These are phyloP conservation scores for Oenanthe javanica DNA, from an alignment of 140 eudicot genomes.

Conservation along the genomic window DNA sequence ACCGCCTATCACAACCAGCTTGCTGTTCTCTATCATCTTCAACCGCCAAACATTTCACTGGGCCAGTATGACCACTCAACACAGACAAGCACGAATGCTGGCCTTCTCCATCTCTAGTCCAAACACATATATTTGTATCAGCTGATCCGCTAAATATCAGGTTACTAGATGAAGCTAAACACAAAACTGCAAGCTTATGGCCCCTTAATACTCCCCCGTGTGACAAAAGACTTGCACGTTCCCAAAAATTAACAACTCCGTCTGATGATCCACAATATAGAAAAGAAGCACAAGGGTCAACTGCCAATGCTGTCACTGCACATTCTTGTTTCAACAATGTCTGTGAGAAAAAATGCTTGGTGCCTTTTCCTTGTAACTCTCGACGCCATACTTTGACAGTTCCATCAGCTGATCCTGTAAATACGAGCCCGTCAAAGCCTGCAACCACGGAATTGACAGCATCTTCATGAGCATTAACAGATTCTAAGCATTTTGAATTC, in stretches of 20 bases:
- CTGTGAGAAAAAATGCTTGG: constrained; percentile 17
- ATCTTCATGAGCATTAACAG: constrained; percentile 18
- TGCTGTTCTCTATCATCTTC: constrained; percentile 13
- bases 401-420: constrained; percentile 21
- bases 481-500: constrained; percentile 15
- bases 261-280: constrained; percentile 20
- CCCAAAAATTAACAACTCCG: constrained; percentile 14
- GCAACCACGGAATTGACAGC: constrained; percentile 17
- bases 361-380: constrained; percentile 20
- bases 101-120: constrained; percentile 14
- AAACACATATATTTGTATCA: constrained; percentile 19
- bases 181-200: constrained; percentile 21
- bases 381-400: constrained; percentile 22
- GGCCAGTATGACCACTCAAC: constrained; percentile 18
- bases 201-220: constrained; percentile 19
- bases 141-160: constrained; percentile 20
- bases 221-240: constrained; percentile 2
- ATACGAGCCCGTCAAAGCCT: constrained; percentile 17
- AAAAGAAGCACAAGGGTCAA: background rate
- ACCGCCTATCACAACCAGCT: constrained; percentile 14
- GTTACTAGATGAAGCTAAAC: constrained; percentile 15
- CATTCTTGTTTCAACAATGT: constrained; percentile 17
- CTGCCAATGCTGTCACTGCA: constrained; percentile 13
- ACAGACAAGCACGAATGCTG: constrained; percentile 18
- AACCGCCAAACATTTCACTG: constrained; percentile 21